phyloP scores from a whole-genome alignment of 176 grass and related monocot genomes.

The Aegilops tauschii region DNA sequence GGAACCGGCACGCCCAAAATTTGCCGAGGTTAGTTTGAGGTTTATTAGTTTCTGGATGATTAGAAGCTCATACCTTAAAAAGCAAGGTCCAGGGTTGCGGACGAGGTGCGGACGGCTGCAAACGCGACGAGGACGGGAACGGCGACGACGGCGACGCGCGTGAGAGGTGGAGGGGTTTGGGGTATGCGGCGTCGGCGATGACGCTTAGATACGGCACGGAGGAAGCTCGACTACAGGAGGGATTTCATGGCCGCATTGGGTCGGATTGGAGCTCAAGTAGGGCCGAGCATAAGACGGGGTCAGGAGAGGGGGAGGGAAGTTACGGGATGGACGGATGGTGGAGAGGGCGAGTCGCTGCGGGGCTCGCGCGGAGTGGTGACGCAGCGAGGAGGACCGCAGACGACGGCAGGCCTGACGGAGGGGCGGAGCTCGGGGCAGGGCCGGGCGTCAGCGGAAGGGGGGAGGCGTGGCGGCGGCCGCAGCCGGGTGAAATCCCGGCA shows the following conservation, averaged over 20 bases:
- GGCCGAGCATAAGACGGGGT: neutral
- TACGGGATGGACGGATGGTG: neutral
- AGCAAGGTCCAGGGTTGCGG: neutral
- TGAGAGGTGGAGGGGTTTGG: neutral
- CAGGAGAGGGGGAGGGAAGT: neutral
- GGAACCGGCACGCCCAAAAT: neutral
- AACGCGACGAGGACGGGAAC: neutral
- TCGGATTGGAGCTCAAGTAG: neutral
- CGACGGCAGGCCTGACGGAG: neutral
- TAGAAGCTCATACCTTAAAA: neutral
- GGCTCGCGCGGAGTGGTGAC: neutral
- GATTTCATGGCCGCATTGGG: slow-evolving; percentile 23
- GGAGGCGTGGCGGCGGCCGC: no score
- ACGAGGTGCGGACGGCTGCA: neutral
- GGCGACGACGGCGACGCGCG: neutral
- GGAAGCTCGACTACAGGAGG: neutral
- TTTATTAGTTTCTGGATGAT: neutral
- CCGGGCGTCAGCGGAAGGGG: neutral
- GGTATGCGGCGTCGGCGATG: neutral
- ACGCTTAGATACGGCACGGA: neutral
- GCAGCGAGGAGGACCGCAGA: neutral
- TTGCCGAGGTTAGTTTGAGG: neutral
- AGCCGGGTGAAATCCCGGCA: neutral
- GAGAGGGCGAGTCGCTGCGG: slow-evolving; percentile 1
- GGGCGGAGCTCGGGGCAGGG: neutral